Percentiles rank a stretch among this genome's conserved stretches.
These are phyloP conservation scores for Schwanniomyces vanrijiae DNA, from an alignment of 805 yeast genomes.

Conservation along the genomic window DNA sequence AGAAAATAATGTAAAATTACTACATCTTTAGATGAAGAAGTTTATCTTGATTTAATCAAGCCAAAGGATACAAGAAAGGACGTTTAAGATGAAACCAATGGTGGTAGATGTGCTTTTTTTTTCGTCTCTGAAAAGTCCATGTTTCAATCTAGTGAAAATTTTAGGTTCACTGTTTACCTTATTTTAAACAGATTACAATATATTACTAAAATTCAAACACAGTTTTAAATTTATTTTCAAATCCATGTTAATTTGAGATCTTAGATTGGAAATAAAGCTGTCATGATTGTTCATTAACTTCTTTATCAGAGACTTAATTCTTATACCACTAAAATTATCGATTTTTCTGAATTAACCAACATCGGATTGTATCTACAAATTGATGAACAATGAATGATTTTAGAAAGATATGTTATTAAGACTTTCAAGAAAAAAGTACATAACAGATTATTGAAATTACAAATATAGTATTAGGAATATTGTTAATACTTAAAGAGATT, in stretches of 20 bases:
- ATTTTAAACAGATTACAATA: constrained; percentile 48
- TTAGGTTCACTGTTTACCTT: constrained; percentile 42
- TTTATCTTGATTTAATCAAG: constrained; percentile 54
- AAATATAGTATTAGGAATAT: neutral
- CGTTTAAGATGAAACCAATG: constrained; percentile 47
- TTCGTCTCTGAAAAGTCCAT: constrained; percentile 56
- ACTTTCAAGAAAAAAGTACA: constrained; percentile 28
- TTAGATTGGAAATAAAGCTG: constrained; percentile 48
- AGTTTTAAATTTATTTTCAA: constrained; percentile 42
- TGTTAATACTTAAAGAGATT: neutral
- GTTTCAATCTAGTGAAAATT: constrained; percentile 43
- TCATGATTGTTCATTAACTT: constrained; percentile 45
- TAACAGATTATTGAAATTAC: neutral
- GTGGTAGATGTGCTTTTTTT: constrained; percentile 58
- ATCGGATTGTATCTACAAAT: constrained; percentile 36
- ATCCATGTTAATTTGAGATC: constrained; percentile 41
- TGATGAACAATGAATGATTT: constrained; percentile 42
- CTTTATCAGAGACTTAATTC: constrained; percentile 43
- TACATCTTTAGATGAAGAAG: constrained; percentile 62
- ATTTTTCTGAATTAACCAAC: constrained; percentile 41
- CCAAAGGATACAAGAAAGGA: constrained; percentile 51
- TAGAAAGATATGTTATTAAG: constrained; percentile 47
- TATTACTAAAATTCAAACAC: constrained; percentile 40
- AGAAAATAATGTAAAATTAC: constrained; percentile 60
- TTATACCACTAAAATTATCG: constrained; percentile 42